A percentile compares a stretch with the other conserved stretches of the same genome.
phyloP scores from a whole-genome alignment of 148 eudicot genomes.

The Cornus florida region DNA sequence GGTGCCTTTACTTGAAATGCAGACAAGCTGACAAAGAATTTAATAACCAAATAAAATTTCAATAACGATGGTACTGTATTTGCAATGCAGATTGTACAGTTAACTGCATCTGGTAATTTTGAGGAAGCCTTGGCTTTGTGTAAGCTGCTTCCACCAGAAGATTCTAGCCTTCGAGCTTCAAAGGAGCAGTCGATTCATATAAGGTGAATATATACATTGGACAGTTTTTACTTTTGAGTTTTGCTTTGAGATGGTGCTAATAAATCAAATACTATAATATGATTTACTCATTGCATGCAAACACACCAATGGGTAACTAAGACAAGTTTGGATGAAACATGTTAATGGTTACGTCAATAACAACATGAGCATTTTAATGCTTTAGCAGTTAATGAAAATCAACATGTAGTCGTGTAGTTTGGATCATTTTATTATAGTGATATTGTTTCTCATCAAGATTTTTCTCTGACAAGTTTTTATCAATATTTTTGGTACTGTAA shows the following conservation, averaged over 20 bases:
- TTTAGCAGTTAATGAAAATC: not conserved
- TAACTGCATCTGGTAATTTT: conserved; percentile 97
- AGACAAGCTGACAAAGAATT: not conserved
- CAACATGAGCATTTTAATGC: not conserved
- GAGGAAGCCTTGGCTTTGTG: conserved; percentile 97
- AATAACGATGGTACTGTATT: not conserved
- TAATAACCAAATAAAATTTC: conserved; percentile 6
- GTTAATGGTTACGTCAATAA: not conserved
- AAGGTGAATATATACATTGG: conserved; percentile 45
- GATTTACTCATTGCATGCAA: not conserved
- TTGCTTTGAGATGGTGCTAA: not conserved
- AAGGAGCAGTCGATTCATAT: conserved; percentile 97
- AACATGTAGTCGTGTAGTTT: no score
- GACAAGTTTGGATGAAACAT: not conserved
- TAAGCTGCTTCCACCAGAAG: conserved; percentile 94
- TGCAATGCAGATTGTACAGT: conserved; percentile 83
- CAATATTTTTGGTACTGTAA: no score
- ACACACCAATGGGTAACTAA: no score
- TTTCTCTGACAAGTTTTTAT: no score
- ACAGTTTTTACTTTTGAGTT: conserved; percentile 2
- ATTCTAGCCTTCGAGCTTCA: conserved; percentile 91
- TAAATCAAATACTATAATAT: not conserved
- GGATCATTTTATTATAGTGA: not conserved
- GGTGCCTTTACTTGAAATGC: not conserved
- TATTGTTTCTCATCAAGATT: not conserved